A percentile compares a stretch with the other conserved stretches of the same genome.
These are phyloP conservation scores for Fusarium pilosicola DNA, from an alignment of 2,329 filamentous ascomycete species.

Conservation along the genomic window DNA sequence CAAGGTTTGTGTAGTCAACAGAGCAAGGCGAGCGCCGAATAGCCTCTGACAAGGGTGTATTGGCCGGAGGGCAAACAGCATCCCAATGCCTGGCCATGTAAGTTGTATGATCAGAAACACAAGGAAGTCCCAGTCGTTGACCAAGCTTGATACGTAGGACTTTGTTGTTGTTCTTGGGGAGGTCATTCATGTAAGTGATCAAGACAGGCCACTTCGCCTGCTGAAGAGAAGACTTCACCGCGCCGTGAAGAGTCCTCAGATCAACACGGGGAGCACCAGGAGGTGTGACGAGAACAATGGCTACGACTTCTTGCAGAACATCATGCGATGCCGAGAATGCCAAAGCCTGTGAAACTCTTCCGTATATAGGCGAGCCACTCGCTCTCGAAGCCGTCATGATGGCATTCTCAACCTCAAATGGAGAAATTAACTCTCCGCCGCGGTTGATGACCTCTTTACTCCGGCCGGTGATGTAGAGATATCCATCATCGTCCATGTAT, in stretches of 20 bases:
- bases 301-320: constrained; percentile 1
- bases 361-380: neutral
- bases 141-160: constrained; percentile 1
- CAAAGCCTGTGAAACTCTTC: neutral
- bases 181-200: neutral
- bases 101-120: neutral
- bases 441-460: constrained; percentile 18
- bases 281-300: neutral
- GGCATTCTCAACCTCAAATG: constrained; percentile 11
- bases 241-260: neutral
- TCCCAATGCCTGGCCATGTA: constrained; percentile 3
- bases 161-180: constrained; percentile 19
- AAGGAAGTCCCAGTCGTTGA: neutral
- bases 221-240: constrained; percentile 3
- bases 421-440: neutral
- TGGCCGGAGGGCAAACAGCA: neutral
- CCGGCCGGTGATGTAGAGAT: constrained; percentile 13
- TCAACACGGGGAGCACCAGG: neutral
- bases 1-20: neutral
- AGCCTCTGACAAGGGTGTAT: neutral
- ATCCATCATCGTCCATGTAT: constrained; percentile 2
- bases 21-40: neutral
- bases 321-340: neutral
- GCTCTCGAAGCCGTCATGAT: constrained; percentile 7
- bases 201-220: constrained; percentile 4